These are phyloP conservation scores for Globisporangium lucens DNA, from an alignment of 352 stramenopile species.

Conservation along the genomic window DNA sequence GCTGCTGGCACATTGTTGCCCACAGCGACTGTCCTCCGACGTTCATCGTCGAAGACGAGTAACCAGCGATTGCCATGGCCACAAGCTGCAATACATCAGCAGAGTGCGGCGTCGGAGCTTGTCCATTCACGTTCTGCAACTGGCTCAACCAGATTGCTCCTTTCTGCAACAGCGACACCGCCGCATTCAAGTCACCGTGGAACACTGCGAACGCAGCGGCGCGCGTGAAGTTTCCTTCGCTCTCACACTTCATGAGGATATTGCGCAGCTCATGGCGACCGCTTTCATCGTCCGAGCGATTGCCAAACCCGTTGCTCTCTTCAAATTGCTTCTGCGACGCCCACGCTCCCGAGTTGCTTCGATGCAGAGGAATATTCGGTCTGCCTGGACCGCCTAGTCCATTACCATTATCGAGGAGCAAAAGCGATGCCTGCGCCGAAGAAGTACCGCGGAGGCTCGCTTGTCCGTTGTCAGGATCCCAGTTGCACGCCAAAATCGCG, in stretches of 20 bases:
- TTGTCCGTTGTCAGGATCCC: conserved; percentile 74
- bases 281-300: conserved; percentile 52
- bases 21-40: conserved; percentile 54
- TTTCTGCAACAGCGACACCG: conserved; percentile 68
- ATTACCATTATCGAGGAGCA: conserved; percentile 14
- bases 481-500: conserved; percentile 75
- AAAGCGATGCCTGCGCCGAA: neutral
- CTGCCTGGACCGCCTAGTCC: conserved; percentile 28
- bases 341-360: conserved; percentile 68
- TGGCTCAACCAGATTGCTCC: conserved; percentile 64
- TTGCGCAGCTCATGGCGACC: conserved; percentile 52
- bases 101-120: conserved; percentile 34
- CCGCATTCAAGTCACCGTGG: conserved; percentile 70
- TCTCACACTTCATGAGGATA: conserved; percentile 59
- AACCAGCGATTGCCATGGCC: conserved; percentile 84
- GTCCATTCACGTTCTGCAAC: conserved; percentile 37
- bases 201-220: conserved; percentile 79
- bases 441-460: conserved; percentile 14
- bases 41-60: conserved; percentile 52
- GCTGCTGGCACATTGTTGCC: conserved; percentile 73
- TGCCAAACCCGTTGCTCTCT: conserved; percentile 37
- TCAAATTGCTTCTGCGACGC: conserved; percentile 58
- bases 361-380: conserved; percentile 39
- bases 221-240: conserved; percentile 61
- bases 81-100: conserved; percentile 85